Base-by-base conservation (phyloP, 2,329 filamentous ascomycete genomes). In the Xylaria sp. region DNA sequence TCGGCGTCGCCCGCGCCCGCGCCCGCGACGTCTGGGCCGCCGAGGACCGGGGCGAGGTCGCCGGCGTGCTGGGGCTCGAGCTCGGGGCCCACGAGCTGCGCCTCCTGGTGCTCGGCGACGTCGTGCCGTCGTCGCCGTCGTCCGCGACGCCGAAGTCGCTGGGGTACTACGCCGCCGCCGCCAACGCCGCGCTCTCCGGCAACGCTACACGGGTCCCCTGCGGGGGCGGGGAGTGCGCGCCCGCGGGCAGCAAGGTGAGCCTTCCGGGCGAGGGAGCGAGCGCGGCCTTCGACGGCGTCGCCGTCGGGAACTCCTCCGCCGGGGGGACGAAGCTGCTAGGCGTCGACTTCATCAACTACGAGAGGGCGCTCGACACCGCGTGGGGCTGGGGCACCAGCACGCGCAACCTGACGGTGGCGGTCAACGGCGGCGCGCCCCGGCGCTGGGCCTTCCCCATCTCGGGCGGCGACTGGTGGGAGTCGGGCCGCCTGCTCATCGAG, bases 271-370 rank as follows among this genome's bases (percentile, higher is more conserved):
- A 62, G 0, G 68, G 59, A n/a, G 69, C 74, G 1, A 68, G 52
- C 2, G 69, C 72, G n/a, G 68, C 64, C 0, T 75, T 81, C 44
- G 52, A 66, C 2, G 63, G 64, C 1, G 69, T 75, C 8, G 57
- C 38, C 3, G 63, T 66, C 1, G n/a, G n/a, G n/a, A n/a, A n/a
- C n/a, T 57, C 67, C 1, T 69, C 63, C 0, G 64, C 63, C 0
- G 64, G 56, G 3, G 72, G 74, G 1, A 60, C 60, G 2, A 73
- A 76, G 53, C 72, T 77, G 26, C 53, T 82, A 0, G 76, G 75
- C 0, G 64, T 82, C 11, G 76, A 80, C 60, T 81, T 75, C 42
- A 77, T 80, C 65, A 82, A 82, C 66, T 81, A 82, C 56, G 78
- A 81, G 7, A 70, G 80, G 9, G 71, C 74, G 0, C 72, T 79